Conservation (phyloP, 2,329 filamentous ascomycete genomes). For the Tolypocladium amazonense region DNA sequence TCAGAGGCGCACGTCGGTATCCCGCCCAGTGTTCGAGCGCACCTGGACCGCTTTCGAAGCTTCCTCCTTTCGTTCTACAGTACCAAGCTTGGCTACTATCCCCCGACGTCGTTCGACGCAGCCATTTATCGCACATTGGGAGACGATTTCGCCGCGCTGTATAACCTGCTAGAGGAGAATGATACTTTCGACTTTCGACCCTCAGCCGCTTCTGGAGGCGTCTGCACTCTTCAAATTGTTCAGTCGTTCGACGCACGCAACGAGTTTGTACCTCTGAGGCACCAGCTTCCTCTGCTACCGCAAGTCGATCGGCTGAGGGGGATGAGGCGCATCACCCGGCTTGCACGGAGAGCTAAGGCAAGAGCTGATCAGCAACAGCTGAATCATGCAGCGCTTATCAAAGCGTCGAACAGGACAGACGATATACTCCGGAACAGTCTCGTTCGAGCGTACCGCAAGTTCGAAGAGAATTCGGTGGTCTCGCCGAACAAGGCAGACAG, state of each 20-base stretch:
- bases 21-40: slow-evolving; percentile 45
- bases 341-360: slow-evolving; percentile 27
- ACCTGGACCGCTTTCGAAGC: slow-evolving; percentile 62
- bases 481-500: slow-evolving; percentile 43
- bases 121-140: slow-evolving; percentile 50
- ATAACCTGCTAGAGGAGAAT: slow-evolving; percentile 59
- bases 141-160: slow-evolving; percentile 59
- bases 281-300: slow-evolving; percentile 60
- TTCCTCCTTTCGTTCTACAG: slow-evolving; percentile 59
- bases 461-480: slow-evolving; percentile 51
- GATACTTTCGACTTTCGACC: slow-evolving; percentile 36
- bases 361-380: slow-evolving; percentile 37
- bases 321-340: slow-evolving; percentile 28
- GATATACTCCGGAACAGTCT: slow-evolving; percentile 38
- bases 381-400: slow-evolving; percentile 40
- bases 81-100: slow-evolving; percentile 60
- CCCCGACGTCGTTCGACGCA: slow-evolving; percentile 39
- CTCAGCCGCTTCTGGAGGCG: slow-evolving; percentile 49
- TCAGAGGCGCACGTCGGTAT: slow-evolving; percentile 57
- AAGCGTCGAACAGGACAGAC: slow-evolving; percentile 35
- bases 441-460: slow-evolving; percentile 57
- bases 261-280: slow-evolving; percentile 46
- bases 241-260: slow-evolving; percentile 54
- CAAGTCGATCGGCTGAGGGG: slow-evolving; percentile 19
- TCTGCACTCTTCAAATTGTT: slow-evolving; percentile 60